These are phyloP conservation scores for Suhomyces kunorum DNA, from an alignment of 1,139 yeast species.

Conservation along the genomic window DNA sequence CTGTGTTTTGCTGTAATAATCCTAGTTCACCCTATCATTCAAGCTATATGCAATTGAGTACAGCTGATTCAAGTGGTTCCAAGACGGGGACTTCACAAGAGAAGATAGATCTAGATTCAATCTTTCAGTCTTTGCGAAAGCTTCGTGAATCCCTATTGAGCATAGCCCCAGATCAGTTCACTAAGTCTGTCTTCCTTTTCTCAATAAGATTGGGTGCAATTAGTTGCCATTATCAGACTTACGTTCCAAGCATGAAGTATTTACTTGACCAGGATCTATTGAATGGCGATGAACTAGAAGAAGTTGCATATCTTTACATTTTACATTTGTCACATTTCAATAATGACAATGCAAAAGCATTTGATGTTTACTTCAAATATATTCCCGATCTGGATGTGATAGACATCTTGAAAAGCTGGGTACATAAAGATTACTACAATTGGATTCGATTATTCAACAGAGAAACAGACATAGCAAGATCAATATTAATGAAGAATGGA, in stretches of 20 bases:
- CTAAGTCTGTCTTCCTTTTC: slow-evolving; percentile 49
- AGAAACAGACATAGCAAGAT: slow-evolving; percentile 31
- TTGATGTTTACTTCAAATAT: slow-evolving; percentile 33
- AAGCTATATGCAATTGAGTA: slow-evolving; percentile 4
- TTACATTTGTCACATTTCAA: slow-evolving; percentile 53
- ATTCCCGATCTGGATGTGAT: slow-evolving; percentile 22
- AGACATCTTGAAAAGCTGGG: slow-evolving; percentile 36
- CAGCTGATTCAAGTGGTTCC: neutral
- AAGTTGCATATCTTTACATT: slow-evolving; percentile 41
- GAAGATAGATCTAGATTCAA: slow-evolving; percentile 22
- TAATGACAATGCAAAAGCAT: slow-evolving; percentile 36
- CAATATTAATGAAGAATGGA: slow-evolving; percentile 47
- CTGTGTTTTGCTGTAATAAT: slow-evolving; percentile 28
- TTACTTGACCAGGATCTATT: slow-evolving; percentile 32
- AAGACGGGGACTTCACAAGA: neutral
- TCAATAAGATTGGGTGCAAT: slow-evolving; percentile 50
- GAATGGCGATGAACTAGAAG: slow-evolving; percentile 34
- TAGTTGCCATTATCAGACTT: slow-evolving; percentile 57
- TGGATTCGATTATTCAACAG: slow-evolving; percentile 44
- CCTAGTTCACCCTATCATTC: slow-evolving; percentile 18
- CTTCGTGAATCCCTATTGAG: slow-evolving; percentile 57
- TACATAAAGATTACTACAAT: slow-evolving; percentile 35
- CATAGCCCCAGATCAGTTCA: slow-evolving; percentile 38
- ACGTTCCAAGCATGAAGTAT: slow-evolving; percentile 53
- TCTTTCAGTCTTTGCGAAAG: slow-evolving; percentile 40